Conservation (phyloP, 495 filamentous ascomycete genomes). For the Friedmanniomyces endolithicus region DNA sequence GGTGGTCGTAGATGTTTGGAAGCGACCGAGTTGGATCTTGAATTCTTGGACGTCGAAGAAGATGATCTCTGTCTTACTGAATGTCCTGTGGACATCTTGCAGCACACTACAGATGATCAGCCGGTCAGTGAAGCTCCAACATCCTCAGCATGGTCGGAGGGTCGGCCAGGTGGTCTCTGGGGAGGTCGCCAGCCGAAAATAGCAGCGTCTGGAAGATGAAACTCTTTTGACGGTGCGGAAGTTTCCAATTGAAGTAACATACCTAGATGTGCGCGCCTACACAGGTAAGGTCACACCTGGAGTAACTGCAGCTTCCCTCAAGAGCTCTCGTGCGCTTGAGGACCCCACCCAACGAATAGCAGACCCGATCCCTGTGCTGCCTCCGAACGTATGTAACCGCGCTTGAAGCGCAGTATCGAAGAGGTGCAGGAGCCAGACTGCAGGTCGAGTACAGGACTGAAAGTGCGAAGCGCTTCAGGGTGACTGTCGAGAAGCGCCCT, state of each 20-base stretch:
- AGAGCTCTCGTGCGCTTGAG: constrained; percentile 8
- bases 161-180: constrained; percentile 1
- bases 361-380: constrained; percentile 2
- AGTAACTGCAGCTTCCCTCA: background rate
- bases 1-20: constrained; percentile 18
- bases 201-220: constrained; percentile 13
- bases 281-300: constrained; percentile 11
- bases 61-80: constrained; percentile 47
- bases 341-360: constrained; percentile 11
- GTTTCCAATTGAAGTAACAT: constrained; percentile 3
- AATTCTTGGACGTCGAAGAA: constrained; percentile 40
- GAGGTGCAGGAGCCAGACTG: constrained; percentile 8
- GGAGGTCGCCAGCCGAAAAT: constrained; percentile 16
- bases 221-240: constrained; percentile 9
- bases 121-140: constrained; percentile 8
- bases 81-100: constrained; percentile 38
- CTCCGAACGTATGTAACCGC: constrained; percentile 16
- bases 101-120: constrained; percentile 9
- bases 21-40: background rate
- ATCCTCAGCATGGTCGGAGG: constrained; percentile 3
- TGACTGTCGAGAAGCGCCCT: background rate
- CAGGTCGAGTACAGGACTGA: constrained; percentile 6
- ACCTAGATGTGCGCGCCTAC: constrained; percentile 13
- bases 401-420: background rate
- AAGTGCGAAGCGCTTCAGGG: constrained; percentile 1